phyloP scores from a whole-genome alignment of 2,329 filamentous ascomycete species.

The Cladophialophora chaetospira region DNA sequence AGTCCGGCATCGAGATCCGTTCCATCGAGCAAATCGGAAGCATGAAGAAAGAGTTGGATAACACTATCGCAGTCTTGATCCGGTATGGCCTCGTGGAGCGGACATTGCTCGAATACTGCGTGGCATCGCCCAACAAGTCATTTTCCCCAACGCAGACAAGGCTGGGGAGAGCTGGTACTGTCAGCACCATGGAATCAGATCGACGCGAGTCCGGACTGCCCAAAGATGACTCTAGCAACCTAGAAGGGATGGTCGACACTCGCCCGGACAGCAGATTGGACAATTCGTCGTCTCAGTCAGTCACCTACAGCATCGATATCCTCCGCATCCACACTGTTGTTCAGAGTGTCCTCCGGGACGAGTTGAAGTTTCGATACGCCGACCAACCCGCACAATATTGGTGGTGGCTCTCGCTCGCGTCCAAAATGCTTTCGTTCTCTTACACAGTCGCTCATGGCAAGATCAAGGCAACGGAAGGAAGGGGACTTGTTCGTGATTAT shows the following conservation, averaged over 20 bases:
- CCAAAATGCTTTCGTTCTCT: slow-evolving; percentile 45
- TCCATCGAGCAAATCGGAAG: slow-evolving; percentile 39
- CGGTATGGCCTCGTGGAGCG: slow-evolving; percentile 50
- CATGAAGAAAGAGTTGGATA: slow-evolving; percentile 45
- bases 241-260: slow-evolving; percentile 17
- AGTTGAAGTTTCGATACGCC: slow-evolving; percentile 38
- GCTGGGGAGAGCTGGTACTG: slow-evolving; percentile 1
- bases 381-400: slow-evolving; percentile 40
- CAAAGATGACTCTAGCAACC: slow-evolving; percentile 18
- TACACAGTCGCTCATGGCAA: slow-evolving; percentile 45
- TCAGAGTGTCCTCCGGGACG: slow-evolving; percentile 51
- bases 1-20: slow-evolving; percentile 41
- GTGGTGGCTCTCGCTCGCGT: slow-evolving; percentile 48
- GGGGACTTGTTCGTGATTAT: slow-evolving; percentile 49
- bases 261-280: slow-evolving; percentile 14
- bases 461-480: slow-evolving; percentile 42
- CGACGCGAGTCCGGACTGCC: neutral
- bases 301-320: slow-evolving; percentile 42
- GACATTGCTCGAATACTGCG: slow-evolving; percentile 39
- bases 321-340: slow-evolving; percentile 53
- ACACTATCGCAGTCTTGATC: slow-evolving; percentile 48
- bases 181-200: neutral
- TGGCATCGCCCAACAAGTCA: slow-evolving; percentile 14
- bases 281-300: slow-evolving; percentile 24
- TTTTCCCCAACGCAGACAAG: slow-evolving; percentile 19